Base-by-base conservation (phyloP, 1,139 yeast genomes). In the Groenewaldozyma sp. region DNA sequence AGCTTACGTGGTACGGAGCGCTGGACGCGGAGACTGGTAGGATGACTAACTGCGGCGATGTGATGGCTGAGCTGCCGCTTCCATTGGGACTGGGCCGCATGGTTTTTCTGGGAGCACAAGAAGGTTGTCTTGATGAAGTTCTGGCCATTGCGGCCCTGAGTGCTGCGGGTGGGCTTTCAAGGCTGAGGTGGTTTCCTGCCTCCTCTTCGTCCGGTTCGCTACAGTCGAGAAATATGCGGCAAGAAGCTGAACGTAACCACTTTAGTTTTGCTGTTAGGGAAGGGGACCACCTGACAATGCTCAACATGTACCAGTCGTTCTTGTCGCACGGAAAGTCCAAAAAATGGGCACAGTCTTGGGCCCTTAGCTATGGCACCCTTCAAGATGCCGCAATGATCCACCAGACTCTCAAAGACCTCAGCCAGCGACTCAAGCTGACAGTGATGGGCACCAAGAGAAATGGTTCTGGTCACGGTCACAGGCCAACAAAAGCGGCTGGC, bases 11-110 rank as follows among this genome's bases (percentile, higher is more conserved):
- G 56, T 66, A 84, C 45, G 77, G 76, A 19, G 86, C 94, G 60
- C 67, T 86, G 40, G 80, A 82, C 48, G 26, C 26, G 26, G 91
- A 82, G 54, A 80, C 78, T 35, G 95, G 94, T 40, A 80, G 76
- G 40, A 64, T 87, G 51, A 86, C 95, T 0, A 68, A 81, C 0
- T 65, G 51, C 66, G 94, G 65, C 54, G 76, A 55, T 78, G 86
- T 2, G 74, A 78, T 87, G 84, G 83, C 94, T 1, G 80, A 79
- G 50, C 80, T 84, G 67, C 95, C 95, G 37, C 63, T 84, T 48
- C 88, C 48, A 6, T 31, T 38, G 5, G 10, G 5, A 9, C 9
- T 29, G 7, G 4, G n/a, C 5, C 20, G 33, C 6, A 18, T 18
- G 22, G 17, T 29, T 29, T 7, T 29, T 18, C 33, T 29, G 14